These are phyloP conservation scores for Actinidia arguta DNA, from an alignment of 179 eudicot species.

Conservation along the genomic window DNA sequence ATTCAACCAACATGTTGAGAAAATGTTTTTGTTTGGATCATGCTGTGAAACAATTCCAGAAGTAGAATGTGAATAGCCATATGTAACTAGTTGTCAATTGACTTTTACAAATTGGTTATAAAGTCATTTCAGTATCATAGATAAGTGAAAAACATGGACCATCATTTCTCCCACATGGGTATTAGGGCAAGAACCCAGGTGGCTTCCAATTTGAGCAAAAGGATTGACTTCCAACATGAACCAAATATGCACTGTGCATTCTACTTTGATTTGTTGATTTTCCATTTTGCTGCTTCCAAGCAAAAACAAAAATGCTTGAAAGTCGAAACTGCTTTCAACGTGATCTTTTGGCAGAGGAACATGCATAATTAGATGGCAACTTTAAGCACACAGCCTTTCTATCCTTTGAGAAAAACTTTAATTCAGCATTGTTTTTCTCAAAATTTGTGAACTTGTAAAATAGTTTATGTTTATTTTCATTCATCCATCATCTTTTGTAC, in stretches of 20 bases:
- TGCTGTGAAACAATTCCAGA: background rate
- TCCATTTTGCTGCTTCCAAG: background rate
- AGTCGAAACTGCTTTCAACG: conserved; percentile 1
- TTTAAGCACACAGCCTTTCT: background rate
- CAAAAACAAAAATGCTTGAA: background rate
- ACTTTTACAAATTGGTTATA: background rate
- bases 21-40: background rate
- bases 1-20: background rate
- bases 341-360: background rate
- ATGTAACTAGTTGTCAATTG: background rate
- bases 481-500: background rate
- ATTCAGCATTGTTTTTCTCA: background rate
- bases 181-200: background rate
- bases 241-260: background rate
- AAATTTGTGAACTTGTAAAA: conserved; percentile 3
- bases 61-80: background rate
- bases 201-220: background rate
- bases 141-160: background rate
- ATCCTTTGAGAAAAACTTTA: background rate
- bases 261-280: background rate
- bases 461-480: background rate
- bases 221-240: too few relatives aligned
- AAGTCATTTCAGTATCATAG: background rate
- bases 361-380: background rate
- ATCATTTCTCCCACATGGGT: background rate